Evolutionary conservation across 31 red algal genomes (phyloP).

Genomic region (Odonthalia washingtoniensis): DNA sequence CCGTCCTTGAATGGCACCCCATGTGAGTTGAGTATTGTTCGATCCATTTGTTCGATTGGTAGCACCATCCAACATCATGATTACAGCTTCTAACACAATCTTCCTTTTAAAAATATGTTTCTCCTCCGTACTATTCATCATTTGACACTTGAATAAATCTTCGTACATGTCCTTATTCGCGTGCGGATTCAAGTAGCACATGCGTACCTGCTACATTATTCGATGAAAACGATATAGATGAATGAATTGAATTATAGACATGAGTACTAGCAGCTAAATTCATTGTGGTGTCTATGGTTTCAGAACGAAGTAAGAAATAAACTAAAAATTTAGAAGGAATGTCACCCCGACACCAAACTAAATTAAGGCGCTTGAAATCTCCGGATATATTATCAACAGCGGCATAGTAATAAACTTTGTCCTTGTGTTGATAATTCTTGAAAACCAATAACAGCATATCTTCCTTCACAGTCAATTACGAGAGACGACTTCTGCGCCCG

Average conservation of each 20-base stretch:
- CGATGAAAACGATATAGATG: slow-evolving; percentile 78
- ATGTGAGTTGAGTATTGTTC: slow-evolving; percentile 50
- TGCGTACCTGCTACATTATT: slow-evolving; percentile 97
- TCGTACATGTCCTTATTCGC: slow-evolving; percentile 64
- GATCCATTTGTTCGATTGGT: slow-evolving; percentile 24
- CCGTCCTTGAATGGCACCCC: slow-evolving; percentile 68
- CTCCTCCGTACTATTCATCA: slow-evolving; percentile 97
- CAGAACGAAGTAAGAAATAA: slow-evolving; percentile 73
- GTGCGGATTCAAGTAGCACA: slow-evolving; percentile 80
- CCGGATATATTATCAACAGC: slow-evolving; percentile 68
- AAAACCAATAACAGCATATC: too few relatives aligned
- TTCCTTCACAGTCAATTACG: too few relatives aligned
- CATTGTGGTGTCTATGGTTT: slow-evolving; percentile 90
- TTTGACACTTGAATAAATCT: slow-evolving; percentile 94
- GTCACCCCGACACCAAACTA: slow-evolving; percentile 85
- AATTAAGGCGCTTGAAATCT: slow-evolving; percentile 55
- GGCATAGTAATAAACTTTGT: slow-evolving; percentile 91
- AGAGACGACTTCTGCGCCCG: too few relatives aligned
- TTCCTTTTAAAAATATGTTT: slow-evolving; percentile 81
- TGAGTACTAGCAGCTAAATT: slow-evolving; percentile 97
- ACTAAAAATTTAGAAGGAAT: slow-evolving; percentile 85
- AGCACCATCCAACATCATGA: slow-evolving; percentile 70
- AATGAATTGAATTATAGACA: slow-evolving; percentile 93
- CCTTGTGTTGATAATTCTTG: too few relatives aligned
- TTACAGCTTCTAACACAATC: slow-evolving; percentile 80